These are phyloP conservation scores for Fraxinus americana DNA, from an alignment of 257 asterid species.

Conservation along the genomic window DNA sequence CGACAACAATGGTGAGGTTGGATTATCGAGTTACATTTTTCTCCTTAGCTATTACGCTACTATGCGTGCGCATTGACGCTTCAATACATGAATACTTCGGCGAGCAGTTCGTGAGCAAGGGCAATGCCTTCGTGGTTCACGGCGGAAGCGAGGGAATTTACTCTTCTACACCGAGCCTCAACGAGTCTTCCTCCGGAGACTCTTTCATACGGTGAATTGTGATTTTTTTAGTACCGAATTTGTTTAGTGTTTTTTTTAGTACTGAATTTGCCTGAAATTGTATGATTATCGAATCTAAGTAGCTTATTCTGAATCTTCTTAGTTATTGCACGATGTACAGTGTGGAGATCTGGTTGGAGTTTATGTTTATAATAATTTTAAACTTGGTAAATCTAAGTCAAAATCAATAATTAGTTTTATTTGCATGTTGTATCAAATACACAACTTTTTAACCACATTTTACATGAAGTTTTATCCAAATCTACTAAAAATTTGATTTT, in stretches of 20 bases:
- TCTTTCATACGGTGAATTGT: constrained; percentile 74
- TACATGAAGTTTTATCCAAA: too few relatives aligned
- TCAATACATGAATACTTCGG: constrained; percentile 79
- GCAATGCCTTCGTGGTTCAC: constrained; percentile 88
- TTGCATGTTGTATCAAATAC: too few relatives aligned
- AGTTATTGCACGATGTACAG: constrained; percentile 11
- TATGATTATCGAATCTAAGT: not conserved
- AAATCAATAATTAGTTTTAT: too few relatives aligned
- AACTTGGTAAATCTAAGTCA: too few relatives aligned
- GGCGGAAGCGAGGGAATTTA: constrained; percentile 97
- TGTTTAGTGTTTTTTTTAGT: not conserved
- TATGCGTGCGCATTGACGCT: constrained; percentile 45
- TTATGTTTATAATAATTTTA: constrained; percentile 7
- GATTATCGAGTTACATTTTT: constrained; percentile 30
- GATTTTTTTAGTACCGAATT: not conserved
- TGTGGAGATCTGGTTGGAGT: constrained; percentile 29
- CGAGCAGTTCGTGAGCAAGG: constrained; percentile 60
- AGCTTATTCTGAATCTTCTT: not conserved
- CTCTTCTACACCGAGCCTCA: constrained; percentile 63
- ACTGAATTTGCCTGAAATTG: constrained; percentile 13
- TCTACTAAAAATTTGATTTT: too few relatives aligned
- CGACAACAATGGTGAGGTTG: constrained; percentile 48
- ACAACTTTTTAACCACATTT: too few relatives aligned
- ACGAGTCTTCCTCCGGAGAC: constrained; percentile 64
- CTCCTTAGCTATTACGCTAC: constrained; percentile 28